A percentile compares a stretch with the other conserved stretches of the same genome.
phyloP scores from a whole-genome alignment of 2,329 filamentous ascomycete species.

The Penicillium italicum region DNA sequence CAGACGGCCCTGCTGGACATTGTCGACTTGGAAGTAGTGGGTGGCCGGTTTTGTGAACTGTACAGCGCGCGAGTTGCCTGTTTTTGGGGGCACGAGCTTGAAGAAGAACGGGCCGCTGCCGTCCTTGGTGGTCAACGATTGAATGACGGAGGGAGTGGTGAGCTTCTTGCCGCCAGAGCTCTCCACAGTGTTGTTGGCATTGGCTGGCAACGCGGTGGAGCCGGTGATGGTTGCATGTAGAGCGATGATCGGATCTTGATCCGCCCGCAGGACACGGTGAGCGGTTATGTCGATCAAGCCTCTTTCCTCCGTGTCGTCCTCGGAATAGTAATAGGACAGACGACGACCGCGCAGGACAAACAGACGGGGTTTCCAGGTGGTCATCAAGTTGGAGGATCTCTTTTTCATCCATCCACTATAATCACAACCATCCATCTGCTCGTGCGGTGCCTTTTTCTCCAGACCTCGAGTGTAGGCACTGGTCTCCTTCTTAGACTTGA shows the following conservation, averaged over 20 bases:
- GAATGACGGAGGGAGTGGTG: constrained; percentile 29
- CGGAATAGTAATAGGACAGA: constrained; percentile 92
- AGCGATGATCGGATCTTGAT: constrained; percentile 84
- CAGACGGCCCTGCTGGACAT: constrained; percentile 76
- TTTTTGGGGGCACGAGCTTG: constrained; percentile 88
- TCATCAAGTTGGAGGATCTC: constrained; percentile 92
- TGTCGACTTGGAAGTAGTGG: constrained; percentile 96
- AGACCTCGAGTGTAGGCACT: constrained; percentile 89
- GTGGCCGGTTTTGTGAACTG: constrained; percentile 97
- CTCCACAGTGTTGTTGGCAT: constrained; percentile 31
- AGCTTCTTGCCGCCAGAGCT: constrained; percentile 33
- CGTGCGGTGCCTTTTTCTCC: constrained; percentile 72
- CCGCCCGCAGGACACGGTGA: constrained; percentile 90
- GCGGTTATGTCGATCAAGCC: constrained; percentile 97
- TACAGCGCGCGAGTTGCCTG: constrained; percentile 81
- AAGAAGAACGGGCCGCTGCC: constrained; percentile 88
- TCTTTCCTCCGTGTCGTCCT: constrained; percentile 87
- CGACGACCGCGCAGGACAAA: constrained; percentile 90
- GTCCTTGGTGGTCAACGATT: constrained; percentile 33
- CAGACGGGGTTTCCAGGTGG: constrained; percentile 94
- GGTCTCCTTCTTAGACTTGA: constrained; percentile 85
- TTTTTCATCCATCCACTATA: constrained; percentile 99
- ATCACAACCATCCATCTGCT: constrained; percentile 82
- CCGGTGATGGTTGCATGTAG: constrained; percentile 90
- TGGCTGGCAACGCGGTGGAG: constrained; percentile 62